Evolutionary conservation across 352 stramenopile species (phyloP).

Genomic region (Phytophthora meadii): DNA sequence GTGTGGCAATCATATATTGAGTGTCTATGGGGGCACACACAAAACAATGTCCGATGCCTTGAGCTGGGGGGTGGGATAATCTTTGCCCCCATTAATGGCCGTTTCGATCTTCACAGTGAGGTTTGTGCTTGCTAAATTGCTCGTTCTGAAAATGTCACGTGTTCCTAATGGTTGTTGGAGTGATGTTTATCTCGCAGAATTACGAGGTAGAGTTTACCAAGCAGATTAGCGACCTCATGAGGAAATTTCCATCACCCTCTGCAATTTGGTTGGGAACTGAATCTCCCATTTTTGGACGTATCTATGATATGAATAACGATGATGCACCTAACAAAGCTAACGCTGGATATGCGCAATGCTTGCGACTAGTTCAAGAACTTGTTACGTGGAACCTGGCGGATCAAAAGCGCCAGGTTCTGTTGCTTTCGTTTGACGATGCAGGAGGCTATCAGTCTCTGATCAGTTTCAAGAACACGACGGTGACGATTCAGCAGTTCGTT

Average conservation of each 20-base stretch:
- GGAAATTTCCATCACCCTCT: slow-evolving; percentile 9
- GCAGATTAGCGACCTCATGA: slow-evolving; percentile 14
- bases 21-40: slow-evolving; percentile 8
- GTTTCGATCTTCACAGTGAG: slow-evolving; percentile 20
- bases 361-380: slow-evolving; percentile 33
- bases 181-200: slow-evolving; percentile 1
- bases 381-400: slow-evolving; percentile 40
- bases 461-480: slow-evolving; percentile 45
- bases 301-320: neutral
- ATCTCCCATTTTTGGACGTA: slow-evolving; percentile 10
- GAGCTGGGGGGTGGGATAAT: slow-evolving; percentile 14
- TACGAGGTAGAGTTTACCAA: slow-evolving; percentile 4
- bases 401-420: slow-evolving; percentile 22
- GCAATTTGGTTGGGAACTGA: slow-evolving; percentile 18
- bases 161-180: neutral
- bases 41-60: slow-evolving; percentile 4
- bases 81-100: slow-evolving; percentile 10
- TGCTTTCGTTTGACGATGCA: slow-evolving; percentile 28
- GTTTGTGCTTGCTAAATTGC: slow-evolving; percentile 12
- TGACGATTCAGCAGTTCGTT: slow-evolving; percentile 45
- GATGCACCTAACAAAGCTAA: neutral
- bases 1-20: slow-evolving; percentile 30
- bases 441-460: slow-evolving; percentile 31
- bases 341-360: slow-evolving; percentile 3
- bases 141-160: neutral